phyloP scores from a whole-genome alignment of 2,329 filamentous ascomycete species.

The Passalora sequoiae region DNA sequence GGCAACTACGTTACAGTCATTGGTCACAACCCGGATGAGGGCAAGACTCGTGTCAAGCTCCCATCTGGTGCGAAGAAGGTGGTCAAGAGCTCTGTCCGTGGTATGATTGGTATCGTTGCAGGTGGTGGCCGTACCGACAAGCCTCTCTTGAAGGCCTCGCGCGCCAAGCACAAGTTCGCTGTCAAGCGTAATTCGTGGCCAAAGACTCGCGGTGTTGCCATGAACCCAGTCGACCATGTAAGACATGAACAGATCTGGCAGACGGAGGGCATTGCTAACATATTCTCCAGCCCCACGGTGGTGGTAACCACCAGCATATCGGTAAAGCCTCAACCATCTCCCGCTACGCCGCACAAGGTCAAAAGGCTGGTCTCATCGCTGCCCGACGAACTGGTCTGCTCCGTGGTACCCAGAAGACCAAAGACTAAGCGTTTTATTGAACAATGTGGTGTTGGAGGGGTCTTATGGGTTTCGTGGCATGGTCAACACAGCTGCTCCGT shows the following conservation, averaged over 20 bases:
- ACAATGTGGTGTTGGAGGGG: slow-evolving; percentile 30
- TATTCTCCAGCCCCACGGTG: slow-evolving; percentile 46
- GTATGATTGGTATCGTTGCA: slow-evolving; percentile 99
- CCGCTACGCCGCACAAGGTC: slow-evolving; percentile 93
- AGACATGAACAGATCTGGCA: slow-evolving; percentile 26
- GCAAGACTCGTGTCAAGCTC: slow-evolving; percentile 99
- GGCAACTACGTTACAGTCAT: slow-evolving; percentile 98
- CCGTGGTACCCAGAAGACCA: slow-evolving; percentile 99
- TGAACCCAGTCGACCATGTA: slow-evolving; percentile 99
- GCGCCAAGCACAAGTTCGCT: slow-evolving; percentile 99
- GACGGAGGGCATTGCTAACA: slow-evolving; percentile 26
- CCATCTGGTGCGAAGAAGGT: slow-evolving; percentile 99
- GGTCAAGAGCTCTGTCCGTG: slow-evolving; percentile 81
- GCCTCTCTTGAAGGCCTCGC: slow-evolving; percentile 97
- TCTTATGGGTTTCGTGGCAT: slow-evolving; percentile 26
- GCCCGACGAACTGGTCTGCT: slow-evolving; percentile 99
- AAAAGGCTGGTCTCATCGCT: slow-evolving; percentile 99
- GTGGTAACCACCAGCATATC: slow-evolving; percentile 99
- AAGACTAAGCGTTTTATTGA: slow-evolving; percentile 57
- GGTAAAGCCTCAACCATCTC: slow-evolving; percentile 99
- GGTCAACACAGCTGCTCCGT: slow-evolving; percentile 18
- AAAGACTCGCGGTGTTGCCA: slow-evolving; percentile 99
- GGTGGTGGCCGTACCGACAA: slow-evolving; percentile 99
- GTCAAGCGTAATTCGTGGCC: slow-evolving; percentile 99
- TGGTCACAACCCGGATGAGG: slow-evolving; percentile 96